Percentiles rank a stretch among this genome's conserved stretches.
phyloP scores from a whole-genome alignment of 768 basidiomycete genomes.

The Coprinopsis cinerea region DNA sequence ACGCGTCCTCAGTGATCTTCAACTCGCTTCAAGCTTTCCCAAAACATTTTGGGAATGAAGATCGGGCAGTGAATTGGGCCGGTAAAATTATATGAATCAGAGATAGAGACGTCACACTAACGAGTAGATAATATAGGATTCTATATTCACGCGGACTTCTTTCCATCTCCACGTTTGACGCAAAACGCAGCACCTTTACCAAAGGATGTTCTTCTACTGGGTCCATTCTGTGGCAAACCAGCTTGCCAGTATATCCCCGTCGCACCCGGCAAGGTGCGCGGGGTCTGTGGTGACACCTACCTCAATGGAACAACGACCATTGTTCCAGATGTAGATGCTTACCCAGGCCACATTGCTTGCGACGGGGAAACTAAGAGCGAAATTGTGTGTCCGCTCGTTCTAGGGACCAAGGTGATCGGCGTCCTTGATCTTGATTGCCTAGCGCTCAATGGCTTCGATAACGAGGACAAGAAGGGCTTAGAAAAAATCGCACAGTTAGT shows the following conservation, averaged over 20 bases:
- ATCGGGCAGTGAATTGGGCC: slow-evolving; percentile 86
- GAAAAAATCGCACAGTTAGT: slow-evolving; percentile 66
- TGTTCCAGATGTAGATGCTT: slow-evolving; percentile 72
- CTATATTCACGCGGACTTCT: slow-evolving; percentile 66
- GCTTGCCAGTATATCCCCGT: slow-evolving; percentile 82
- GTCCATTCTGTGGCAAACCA: slow-evolving; percentile 87
- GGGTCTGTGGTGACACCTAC: slow-evolving; percentile 85
- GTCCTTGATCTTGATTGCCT: slow-evolving; percentile 87
- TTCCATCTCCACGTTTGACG: slow-evolving; percentile 40
- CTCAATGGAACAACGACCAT: slow-evolving; percentile 48
- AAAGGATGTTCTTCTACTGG: slow-evolving; percentile 50
- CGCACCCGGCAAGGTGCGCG: slow-evolving; percentile 47
- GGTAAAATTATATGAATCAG: slow-evolving; percentile 50
- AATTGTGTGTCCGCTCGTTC: slow-evolving; percentile 74
- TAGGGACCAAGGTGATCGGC: slow-evolving; percentile 37
- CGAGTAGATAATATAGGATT: slow-evolving; percentile 56
- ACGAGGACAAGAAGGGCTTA: slow-evolving; percentile 72
- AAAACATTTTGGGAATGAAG: slow-evolving; percentile 53
- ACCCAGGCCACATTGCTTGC: slow-evolving; percentile 93
- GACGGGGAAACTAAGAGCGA: slow-evolving; percentile 89
- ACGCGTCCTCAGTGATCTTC: slow-evolving; percentile 77
- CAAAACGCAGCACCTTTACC: slow-evolving; percentile 14
- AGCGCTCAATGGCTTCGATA: slow-evolving; percentile 60
- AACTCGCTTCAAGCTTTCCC: slow-evolving; percentile 67
- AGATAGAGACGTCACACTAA: background rate